Conservation (phyloP, 2,329 filamentous ascomycete species). For the Penicillium sp. region DNA sequence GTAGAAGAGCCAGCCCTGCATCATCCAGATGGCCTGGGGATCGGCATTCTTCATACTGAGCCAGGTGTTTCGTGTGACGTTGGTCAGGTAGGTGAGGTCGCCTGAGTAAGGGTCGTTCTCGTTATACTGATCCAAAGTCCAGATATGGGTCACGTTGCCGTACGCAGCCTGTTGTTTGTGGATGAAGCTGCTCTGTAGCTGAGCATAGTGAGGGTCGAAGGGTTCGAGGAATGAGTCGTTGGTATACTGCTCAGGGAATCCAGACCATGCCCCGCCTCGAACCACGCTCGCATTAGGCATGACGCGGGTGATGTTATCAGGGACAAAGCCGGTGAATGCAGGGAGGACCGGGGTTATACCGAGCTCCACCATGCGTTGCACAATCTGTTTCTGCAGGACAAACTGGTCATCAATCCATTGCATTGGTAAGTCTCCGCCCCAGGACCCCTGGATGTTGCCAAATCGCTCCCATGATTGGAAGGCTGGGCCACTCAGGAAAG, state of each 20-base stretch:
- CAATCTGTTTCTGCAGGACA: slow-evolving; percentile 47
- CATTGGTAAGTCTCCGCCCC: slow-evolving; percentile 44
- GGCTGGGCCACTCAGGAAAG: slow-evolving; percentile 49
- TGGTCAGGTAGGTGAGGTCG: slow-evolving; percentile 43
- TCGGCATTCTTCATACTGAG: slow-evolving; percentile 47
- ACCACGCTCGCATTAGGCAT: slow-evolving; percentile 45
- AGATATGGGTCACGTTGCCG: slow-evolving; percentile 48
- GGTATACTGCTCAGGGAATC: slow-evolving; percentile 38
- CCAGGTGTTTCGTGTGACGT: slow-evolving; percentile 44
- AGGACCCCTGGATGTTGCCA: slow-evolving; percentile 51
- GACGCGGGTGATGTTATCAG: slow-evolving; percentile 38
- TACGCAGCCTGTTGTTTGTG: slow-evolving; percentile 45
- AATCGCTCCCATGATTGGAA: slow-evolving; percentile 54
- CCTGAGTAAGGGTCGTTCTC: slow-evolving; percentile 48
- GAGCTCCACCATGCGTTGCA: slow-evolving; percentile 48
- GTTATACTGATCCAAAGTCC: slow-evolving; percentile 52
- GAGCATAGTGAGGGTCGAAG: no score
- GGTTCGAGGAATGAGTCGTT: slow-evolving; percentile 48
- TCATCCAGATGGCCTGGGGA: slow-evolving; percentile 48
- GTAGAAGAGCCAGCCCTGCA: slow-evolving; percentile 53
- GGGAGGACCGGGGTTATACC: slow-evolving; percentile 52
- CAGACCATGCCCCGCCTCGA: no score
- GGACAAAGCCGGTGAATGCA: slow-evolving; percentile 50
- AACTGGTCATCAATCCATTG: slow-evolving; percentile 49
- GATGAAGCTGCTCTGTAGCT: no score